phyloP scores from a whole-genome alignment of 163 green algal species.

The Chlamydomonas reinhardtii region DNA sequence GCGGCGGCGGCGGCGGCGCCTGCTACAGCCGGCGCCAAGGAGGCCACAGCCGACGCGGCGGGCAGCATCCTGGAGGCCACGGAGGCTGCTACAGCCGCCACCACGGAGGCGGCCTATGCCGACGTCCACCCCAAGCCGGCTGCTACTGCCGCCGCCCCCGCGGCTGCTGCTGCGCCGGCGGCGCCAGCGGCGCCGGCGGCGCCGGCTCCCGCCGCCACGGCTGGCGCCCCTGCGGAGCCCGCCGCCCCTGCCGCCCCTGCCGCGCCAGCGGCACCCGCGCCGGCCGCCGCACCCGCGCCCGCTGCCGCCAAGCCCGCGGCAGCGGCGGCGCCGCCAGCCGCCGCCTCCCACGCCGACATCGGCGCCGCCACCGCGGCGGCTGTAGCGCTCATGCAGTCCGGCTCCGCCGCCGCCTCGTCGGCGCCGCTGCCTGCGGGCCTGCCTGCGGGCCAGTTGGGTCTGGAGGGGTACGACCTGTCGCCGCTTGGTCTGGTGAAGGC shows the following conservation, averaged over 20 bases:
- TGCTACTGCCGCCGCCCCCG: neutral
- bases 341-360: neutral
- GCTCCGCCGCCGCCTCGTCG: neutral
- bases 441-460: constrained; percentile 1
- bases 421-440: constrained; percentile 23
- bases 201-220: neutral
- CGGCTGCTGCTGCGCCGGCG: neutral
- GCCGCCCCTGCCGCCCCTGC: neutral
- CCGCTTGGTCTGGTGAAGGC: constrained; percentile 23
- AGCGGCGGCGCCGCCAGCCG: neutral
- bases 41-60: neutral
- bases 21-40: neutral
- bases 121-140: neutral
- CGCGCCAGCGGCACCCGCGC: neutral
- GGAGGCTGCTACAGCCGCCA: neutral
- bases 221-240: no score
- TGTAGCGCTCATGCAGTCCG: constrained; percentile 1
- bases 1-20: neutral
- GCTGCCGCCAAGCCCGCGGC: neutral
- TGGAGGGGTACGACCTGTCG: constrained; percentile 31
- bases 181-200: neutral
- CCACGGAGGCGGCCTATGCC: neutral
- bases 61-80: constrained; percentile 4
- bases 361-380: constrained; percentile 22
- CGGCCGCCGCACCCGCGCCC: neutral